Conservation (phyloP, 805 yeast species). For the Zygosaccharomyces gambellarensis region DNA sequence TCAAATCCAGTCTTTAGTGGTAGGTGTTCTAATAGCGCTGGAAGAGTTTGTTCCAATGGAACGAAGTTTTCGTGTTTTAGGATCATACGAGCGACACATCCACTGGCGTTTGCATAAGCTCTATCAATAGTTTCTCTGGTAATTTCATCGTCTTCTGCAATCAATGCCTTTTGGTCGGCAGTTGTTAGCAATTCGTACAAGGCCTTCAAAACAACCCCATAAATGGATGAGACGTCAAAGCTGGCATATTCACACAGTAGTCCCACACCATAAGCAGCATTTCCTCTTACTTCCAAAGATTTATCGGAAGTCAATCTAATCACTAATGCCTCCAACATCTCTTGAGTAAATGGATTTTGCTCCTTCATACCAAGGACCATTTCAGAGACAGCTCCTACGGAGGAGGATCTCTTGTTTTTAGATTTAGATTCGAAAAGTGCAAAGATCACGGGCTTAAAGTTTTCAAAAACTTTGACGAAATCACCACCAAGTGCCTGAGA, state of each 20-base stretch:
- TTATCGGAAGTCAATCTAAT: conserved; percentile 67
- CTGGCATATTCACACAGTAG: conserved; percentile 49
- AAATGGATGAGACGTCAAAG: conserved; percentile 55
- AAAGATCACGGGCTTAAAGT: conserved; percentile 62
- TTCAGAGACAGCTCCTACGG: conserved; percentile 89
- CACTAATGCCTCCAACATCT: conserved; percentile 64
- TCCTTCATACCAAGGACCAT: conserved; percentile 69
- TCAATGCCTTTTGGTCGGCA: conserved; percentile 65
- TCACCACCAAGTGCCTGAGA: conserved; percentile 75
- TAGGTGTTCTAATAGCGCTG: conserved; percentile 67
- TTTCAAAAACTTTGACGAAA: conserved; percentile 65
- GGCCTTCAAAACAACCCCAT: conserved; percentile 61
- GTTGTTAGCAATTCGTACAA: conserved; percentile 69
- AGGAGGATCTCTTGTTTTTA: conserved; percentile 70
- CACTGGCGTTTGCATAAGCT: conserved; percentile 90
- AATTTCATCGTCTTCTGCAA: conserved; percentile 59
- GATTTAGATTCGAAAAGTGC: conserved; percentile 57
- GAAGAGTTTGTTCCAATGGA: conserved; percentile 73
- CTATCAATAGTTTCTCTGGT: conserved; percentile 73
- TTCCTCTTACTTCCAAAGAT: conserved; percentile 85
- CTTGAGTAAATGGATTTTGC: conserved; percentile 60
- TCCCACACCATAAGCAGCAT: conserved; percentile 96
- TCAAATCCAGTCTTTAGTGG: conserved; percentile 87
- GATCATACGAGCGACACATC: conserved; percentile 92
- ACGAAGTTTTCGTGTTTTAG: conserved; percentile 64